Base-by-base conservation (phyloP, 306 rosid species). In the Fragaria vesca region DNA sequence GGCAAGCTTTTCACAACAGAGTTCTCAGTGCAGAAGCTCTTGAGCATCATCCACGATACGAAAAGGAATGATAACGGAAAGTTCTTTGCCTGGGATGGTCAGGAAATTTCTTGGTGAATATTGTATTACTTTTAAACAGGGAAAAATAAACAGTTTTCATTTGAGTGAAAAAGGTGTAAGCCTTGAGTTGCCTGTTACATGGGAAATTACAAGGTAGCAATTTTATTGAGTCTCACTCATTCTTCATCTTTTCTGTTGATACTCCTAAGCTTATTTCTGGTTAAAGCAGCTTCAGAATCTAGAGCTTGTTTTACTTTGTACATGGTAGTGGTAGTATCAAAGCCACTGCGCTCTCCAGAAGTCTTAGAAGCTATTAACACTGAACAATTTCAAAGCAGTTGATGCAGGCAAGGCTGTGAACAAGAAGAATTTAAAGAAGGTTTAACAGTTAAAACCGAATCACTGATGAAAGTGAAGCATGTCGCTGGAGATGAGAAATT, bases 41-140 rank as follows among this genome's bases (percentile, higher is more conserved):
- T 94, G 42, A 78, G 78, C 82, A 90, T 92, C 77, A 92, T 94
- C 69, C 70, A 88, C 79, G 83, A 74, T 60, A 91, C 87, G 55
- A 92, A 90, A 82, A 82, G 72, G 42, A 79, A 86, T 5, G 97
- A 94, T 78, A 94, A 92, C 69, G 98, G 98, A 76, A 94, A 87
- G 84, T 94, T 94, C 80, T 92, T 90, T 77, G 97, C 97, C 52
- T 94, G 98, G 97, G 98, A 92, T 79, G 97, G 97, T 73, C 97
- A 88, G 85, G 97, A 94, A 88, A 92, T 94, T 83, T 95, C 98
- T 78, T 94, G 98, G 98, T 94, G 82, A 80, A 46, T 38, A 5
- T 15, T 3, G 8, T 0, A 1, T 54, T 38, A 55, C 18, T 54
- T 38, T 2, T 20, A 73, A 38, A 24, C 38, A 21, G 38, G 66